Evolutionary conservation across 306 rosid genomes (phyloP).

Genomic region (Prunus campanulata): DNA sequence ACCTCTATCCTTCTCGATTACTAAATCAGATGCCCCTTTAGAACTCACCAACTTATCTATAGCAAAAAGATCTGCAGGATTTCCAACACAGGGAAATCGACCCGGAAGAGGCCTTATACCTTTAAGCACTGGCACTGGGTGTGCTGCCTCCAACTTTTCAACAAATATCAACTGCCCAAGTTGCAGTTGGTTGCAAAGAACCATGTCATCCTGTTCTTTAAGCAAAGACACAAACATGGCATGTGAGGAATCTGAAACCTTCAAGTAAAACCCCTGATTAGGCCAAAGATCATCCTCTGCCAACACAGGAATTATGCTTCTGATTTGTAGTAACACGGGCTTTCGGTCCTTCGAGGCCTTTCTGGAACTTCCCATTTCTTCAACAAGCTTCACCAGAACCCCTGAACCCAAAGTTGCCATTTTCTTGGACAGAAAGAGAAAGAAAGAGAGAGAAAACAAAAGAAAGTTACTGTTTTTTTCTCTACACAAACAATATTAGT

Average conservation of each 20-base stretch:
- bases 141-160: constrained; percentile 22
- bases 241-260: constrained; percentile 40
- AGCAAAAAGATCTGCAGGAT: constrained; percentile 28
- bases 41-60: constrained; percentile 13
- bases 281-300: constrained; percentile 40
- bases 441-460: too few species aligned
- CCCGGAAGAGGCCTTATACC: constrained; percentile 30
- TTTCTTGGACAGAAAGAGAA: not conserved
- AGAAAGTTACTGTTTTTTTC: not conserved
- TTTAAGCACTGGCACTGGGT: constrained; percentile 26
- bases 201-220: constrained; percentile 34
- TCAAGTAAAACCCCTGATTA: constrained; percentile 31
- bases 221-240: constrained; percentile 36
- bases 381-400: constrained; percentile 36
- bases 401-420: constrained; percentile 31
- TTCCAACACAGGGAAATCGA: constrained; percentile 24
- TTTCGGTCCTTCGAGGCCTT: not conserved
- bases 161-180: constrained; percentile 36
- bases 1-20: not conserved
- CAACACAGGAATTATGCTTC: constrained; percentile 31
- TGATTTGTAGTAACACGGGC: constrained; percentile 22
- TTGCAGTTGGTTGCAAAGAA: constrained; percentile 27
- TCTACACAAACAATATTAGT: not conserved
- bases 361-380: constrained; percentile 21
- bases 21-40: constrained; percentile 6